These are phyloP conservation scores for Paratinospora sagittata DNA, from an alignment of 164 flowering plant species.

Conservation along the genomic window DNA sequence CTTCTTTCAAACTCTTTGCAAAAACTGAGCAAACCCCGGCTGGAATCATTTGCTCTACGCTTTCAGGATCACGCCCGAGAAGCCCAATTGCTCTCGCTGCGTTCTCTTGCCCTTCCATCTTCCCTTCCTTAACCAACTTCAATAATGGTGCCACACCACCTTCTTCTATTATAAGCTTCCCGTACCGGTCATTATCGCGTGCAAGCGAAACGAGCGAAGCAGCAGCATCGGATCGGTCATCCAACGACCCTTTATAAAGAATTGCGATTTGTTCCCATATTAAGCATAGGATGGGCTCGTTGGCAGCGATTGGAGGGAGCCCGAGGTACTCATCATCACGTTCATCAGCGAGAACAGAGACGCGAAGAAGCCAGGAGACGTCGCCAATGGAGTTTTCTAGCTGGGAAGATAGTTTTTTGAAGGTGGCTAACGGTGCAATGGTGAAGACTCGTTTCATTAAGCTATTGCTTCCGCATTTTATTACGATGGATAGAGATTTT, in stretches of 20 bases:
- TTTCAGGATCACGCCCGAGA: constrained; percentile 70
- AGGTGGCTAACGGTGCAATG: constrained; percentile 70
- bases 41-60: constrained; percentile 67
- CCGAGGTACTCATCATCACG: constrained; percentile 66
- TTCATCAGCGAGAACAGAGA: constrained; percentile 50
- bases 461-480: constrained; percentile 55
- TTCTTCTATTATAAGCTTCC: constrained; percentile 73
- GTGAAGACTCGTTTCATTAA: constrained; percentile 66
- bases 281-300: constrained; percentile 76
- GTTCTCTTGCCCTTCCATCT: constrained; percentile 64
- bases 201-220: constrained; percentile 71
- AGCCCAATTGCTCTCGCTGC: constrained; percentile 73
- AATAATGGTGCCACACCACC: constrained; percentile 65
- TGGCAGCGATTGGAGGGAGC: constrained; percentile 88
- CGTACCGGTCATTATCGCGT: constrained; percentile 69
- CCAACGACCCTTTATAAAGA: constrained; percentile 45
- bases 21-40: constrained; percentile 69
- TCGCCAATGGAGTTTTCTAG: constrained; percentile 84
- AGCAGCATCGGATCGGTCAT: constrained; percentile 69
- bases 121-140: constrained; percentile 66
- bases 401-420: constrained; percentile 50
- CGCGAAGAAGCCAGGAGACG: constrained; percentile 80
- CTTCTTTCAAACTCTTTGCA: constrained; percentile 75
- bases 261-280: constrained; percentile 89
- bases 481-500: constrained; percentile 55